phyloP scores from a whole-genome alignment of 2,329 filamentous ascomycete species.

The Fusarium pseudograminearum region DNA sequence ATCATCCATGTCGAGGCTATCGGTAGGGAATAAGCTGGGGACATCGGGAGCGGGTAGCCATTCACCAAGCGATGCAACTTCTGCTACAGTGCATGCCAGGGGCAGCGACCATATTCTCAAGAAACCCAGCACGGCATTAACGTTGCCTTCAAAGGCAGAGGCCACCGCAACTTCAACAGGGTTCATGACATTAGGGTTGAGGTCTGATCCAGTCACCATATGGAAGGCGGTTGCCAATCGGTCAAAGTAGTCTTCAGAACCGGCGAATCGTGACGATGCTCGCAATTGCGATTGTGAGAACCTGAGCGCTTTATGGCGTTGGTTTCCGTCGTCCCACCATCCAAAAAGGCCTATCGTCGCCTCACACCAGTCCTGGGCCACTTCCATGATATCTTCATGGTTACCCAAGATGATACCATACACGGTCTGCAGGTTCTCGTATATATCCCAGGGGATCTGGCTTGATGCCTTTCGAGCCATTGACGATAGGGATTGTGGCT shows the following conservation, averaged over 20 bases:
- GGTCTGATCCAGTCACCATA: constrained; percentile 75
- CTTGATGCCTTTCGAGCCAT: constrained; percentile 83
- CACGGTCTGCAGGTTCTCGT: constrained; percentile 82
- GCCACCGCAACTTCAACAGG: constrained; percentile 84
- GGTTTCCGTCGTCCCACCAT: constrained; percentile 90
- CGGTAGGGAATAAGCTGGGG: constrained; percentile 64
- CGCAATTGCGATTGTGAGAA: constrained; percentile 57
- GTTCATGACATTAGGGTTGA: constrained; percentile 81
- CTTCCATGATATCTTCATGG: constrained; percentile 78
- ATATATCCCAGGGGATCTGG: constrained; percentile 89
- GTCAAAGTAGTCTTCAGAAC: constrained; percentile 77
- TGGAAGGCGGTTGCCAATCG: constrained; percentile 79
- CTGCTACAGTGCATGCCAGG: constrained; percentile 80
- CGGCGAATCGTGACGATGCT: constrained; percentile 59
- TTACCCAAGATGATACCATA: constrained; percentile 86
- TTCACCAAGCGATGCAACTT: constrained; percentile 83
- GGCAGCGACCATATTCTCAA: constrained; percentile 84
- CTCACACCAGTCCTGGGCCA: constrained; percentile 92
- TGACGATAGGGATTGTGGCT: constrained; percentile 69
- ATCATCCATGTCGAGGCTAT: constrained; percentile 83
- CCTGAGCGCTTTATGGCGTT: constrained; percentile 56
- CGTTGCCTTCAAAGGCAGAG: constrained; percentile 84
- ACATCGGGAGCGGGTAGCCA: constrained; percentile 73
- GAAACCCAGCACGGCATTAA: constrained; percentile 79
- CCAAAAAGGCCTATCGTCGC: constrained; percentile 84